phyloP scores from a whole-genome alignment of 192 early-diverging fungal species.

The Spinellus fusiger region DNA sequence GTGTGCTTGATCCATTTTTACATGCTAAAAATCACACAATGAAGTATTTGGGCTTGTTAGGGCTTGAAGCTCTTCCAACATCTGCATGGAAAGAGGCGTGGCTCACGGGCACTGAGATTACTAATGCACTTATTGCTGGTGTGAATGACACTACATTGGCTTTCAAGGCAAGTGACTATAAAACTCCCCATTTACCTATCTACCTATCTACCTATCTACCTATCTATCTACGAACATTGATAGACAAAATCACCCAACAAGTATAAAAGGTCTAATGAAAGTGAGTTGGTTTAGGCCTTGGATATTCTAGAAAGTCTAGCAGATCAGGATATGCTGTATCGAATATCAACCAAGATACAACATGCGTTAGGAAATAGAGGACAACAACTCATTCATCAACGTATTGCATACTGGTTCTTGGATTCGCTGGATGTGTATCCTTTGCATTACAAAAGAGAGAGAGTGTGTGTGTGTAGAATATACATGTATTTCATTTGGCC shows the following conservation, averaged over 20 bases:
- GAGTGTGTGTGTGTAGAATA: neutral
- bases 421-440: neutral
- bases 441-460: neutral
- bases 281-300: no score
- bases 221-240: no score
- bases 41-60: conserved; percentile 42
- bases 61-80: conserved; percentile 18
- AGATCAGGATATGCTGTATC: neutral
- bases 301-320: neutral
- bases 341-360: neutral
- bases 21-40: conserved; percentile 42
- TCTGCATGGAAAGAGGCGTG: conserved; percentile 17
- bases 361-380: neutral
- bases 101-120: conserved; percentile 14
- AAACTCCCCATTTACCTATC: no score
- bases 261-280: no score
- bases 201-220: no score
- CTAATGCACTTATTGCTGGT: neutral
- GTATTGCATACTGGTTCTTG: neutral
- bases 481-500: neutral
- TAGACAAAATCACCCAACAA: no score
- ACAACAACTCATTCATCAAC: neutral
- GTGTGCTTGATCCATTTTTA: conserved; percentile 24
- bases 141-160: conserved; percentile 6
- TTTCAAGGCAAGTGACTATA: no score